Evolutionary conservation across 805 yeast genomes (phyloP).

Genomic region (Yamadazyma olivae): DNA sequence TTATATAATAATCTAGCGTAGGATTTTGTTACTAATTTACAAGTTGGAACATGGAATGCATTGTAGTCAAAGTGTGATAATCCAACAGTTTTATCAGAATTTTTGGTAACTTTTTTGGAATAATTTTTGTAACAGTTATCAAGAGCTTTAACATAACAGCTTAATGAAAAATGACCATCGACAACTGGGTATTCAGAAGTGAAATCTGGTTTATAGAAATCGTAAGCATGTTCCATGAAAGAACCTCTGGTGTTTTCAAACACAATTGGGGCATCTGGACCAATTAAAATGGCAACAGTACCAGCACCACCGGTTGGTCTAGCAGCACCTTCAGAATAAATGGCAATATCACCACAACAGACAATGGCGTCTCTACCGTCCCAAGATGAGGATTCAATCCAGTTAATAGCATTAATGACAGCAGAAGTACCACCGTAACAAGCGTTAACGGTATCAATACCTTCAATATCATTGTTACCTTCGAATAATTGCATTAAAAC

Average conservation of each 20-base stretch:
- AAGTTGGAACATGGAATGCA: conserved; percentile 97
- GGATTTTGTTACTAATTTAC: conserved; percentile 90
- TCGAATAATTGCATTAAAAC: conserved; percentile 92
- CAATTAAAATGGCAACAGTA: conserved; percentile 88
- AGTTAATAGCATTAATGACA: conserved; percentile 86
- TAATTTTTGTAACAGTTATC: conserved; percentile 83
- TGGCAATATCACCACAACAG: conserved; percentile 96
- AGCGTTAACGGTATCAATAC: conserved; percentile 93
- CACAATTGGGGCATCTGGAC: conserved; percentile 97
- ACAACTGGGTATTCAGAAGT: conserved; percentile 95
- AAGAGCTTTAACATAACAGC: conserved; percentile 91
- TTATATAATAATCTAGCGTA: conserved; percentile 89
- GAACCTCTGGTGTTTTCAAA: conserved; percentile 88
- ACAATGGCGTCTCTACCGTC: conserved; percentile 98
- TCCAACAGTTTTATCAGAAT: conserved; percentile 52
- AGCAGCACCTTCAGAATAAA: conserved; percentile 95
- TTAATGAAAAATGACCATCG: conserved; percentile 92
- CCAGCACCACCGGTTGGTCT: conserved; percentile 99
- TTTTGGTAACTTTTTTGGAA: conserved; percentile 63
- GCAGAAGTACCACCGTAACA: conserved; percentile 99
- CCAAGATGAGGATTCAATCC: conserved; percentile 96
- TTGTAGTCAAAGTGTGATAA: conserved; percentile 82
- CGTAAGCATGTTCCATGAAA: conserved; percentile 95
- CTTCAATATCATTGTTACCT: conserved; percentile 88
- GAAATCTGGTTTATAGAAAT: conserved; percentile 97